phyloP scores from a whole-genome alignment of 805 yeast species.

The Saturnispora dispora region DNA sequence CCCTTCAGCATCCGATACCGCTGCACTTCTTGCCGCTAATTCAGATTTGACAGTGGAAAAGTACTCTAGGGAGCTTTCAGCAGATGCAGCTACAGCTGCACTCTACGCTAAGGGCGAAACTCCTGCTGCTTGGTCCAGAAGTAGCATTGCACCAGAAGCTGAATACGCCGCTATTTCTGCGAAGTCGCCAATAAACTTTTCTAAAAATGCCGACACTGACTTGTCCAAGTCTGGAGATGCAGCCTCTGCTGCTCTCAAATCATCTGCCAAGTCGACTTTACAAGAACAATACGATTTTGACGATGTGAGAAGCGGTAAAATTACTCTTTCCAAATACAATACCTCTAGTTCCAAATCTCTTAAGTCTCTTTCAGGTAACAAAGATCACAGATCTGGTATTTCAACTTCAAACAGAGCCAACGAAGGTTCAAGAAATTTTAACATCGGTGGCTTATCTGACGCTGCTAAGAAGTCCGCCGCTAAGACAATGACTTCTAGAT shows the following conservation, averaged over 20 bases:
- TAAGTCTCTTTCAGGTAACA: constrained; percentile 11
- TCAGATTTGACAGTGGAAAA: constrained; percentile 56
- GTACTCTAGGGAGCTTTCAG: constrained; percentile 49
- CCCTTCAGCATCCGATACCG: constrained; percentile 62
- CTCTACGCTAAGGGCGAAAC: constrained; percentile 37
- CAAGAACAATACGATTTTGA: constrained; percentile 36
- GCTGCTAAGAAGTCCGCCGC: constrained; percentile 33
- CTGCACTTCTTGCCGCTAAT: constrained; percentile 67
- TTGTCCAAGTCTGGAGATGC: constrained; percentile 32
- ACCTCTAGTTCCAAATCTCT: constrained; percentile 13
- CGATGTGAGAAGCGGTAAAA: constrained; percentile 33
- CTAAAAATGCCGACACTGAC: constrained; percentile 19
- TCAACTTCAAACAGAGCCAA: constrained; percentile 22
- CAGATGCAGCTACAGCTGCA: constrained; percentile 66
- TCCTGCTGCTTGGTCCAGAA: constrained; percentile 41
- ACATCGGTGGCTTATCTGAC: constrained; percentile 23
- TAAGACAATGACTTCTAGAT: constrained; percentile 36
- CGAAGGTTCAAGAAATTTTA: constrained; percentile 24
- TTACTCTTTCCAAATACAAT: constrained; percentile 24
- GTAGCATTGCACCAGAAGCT: constrained; percentile 36
- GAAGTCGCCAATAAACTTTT: constrained; percentile 24
- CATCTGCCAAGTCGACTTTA: constrained; percentile 30
- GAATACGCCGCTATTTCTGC: constrained; percentile 36
- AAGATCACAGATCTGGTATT: constrained; percentile 22
- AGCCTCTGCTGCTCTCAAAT: constrained; percentile 29